A percentile compares a stretch with the other conserved stretches of the same genome.
Evolutionary conservation across 2,329 filamentous ascomycete species (phyloP).

Genomic region (Mariannaea sp.): DNA sequence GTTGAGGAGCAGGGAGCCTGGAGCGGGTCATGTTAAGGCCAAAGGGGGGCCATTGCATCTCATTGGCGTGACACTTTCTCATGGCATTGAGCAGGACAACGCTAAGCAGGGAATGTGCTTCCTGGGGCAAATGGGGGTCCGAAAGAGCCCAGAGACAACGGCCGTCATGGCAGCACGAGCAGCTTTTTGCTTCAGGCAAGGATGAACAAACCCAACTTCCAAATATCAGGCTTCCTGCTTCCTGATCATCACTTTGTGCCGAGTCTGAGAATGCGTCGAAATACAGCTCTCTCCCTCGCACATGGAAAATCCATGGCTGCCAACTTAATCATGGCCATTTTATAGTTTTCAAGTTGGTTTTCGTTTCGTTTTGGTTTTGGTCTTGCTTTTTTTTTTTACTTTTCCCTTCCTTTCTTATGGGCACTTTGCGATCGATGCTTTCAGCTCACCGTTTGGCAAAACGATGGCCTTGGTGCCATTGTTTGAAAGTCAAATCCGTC

Average conservation of each 20-base stretch:
- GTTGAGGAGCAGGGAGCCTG: slow-evolving; percentile 29
- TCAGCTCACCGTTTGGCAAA: slow-evolving; percentile 19
- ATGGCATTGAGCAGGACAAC: slow-evolving; percentile 40
- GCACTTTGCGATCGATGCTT: neutral
- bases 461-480: slow-evolving; percentile 20
- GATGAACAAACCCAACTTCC: neutral
- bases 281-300: neutral
- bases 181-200: slow-evolving; percentile 4
- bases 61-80: slow-evolving; percentile 37
- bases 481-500: slow-evolving; percentile 19
- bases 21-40: slow-evolving; percentile 39
- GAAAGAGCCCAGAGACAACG: slow-evolving; percentile 22
- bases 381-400: neutral
- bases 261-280: neutral
- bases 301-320: no score
- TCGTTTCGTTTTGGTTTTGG: no score
- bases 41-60: slow-evolving; percentile 24
- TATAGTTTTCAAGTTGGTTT: no score
- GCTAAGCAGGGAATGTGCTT: slow-evolving; percentile 38
- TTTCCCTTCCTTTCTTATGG: neutral
- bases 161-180: slow-evolving; percentile 7
- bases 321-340: no score
- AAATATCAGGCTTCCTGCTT: no score
- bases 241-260: neutral
- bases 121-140: slow-evolving; percentile 18